These are phyloP conservation scores for Plectosphaerella cucumerina DNA, from an alignment of 2,329 filamentous ascomycete genomes.

Conservation along the genomic window DNA sequence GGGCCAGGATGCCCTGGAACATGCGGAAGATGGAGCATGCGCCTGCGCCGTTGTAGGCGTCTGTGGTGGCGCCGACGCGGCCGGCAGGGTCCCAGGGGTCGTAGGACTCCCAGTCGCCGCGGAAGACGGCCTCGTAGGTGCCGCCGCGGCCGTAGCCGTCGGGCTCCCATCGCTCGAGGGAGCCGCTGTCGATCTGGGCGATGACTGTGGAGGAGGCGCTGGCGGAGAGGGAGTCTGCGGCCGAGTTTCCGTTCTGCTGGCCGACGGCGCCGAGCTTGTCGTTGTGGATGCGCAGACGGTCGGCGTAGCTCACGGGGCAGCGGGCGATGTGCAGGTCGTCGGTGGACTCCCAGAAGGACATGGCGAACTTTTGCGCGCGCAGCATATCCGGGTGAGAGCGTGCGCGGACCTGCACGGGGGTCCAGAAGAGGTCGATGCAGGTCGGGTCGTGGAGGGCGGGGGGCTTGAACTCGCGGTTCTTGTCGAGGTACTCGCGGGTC, in stretches of 20 bases:
- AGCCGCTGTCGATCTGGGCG: conserved; percentile 61
- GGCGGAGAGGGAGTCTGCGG: conserved; percentile 39
- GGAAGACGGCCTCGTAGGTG: conserved; percentile 63
- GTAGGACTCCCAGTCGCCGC: conserved; percentile 69
- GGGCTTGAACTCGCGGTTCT: conserved; percentile 37
- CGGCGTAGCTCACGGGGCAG: conserved; percentile 56
- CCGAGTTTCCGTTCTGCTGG: conserved; percentile 21
- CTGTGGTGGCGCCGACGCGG: conserved; percentile 58
- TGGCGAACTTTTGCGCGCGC: conserved; percentile 41
- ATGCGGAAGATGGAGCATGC: conserved; percentile 72
- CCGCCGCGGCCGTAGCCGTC: conserved; percentile 52
- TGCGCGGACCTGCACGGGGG: conserved; percentile 32
- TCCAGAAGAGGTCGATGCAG: conserved; percentile 66
- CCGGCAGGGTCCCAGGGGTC: conserved; percentile 70
- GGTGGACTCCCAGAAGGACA: conserved; percentile 46
- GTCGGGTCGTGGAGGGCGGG: conserved; percentile 60
- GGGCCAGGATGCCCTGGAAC: conserved; percentile 72
- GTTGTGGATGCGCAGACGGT: conserved; percentile 51
- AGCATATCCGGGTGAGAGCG: conserved; percentile 34
- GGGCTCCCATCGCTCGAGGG: conserved; percentile 63
- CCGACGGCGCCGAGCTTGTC: conserved; percentile 13
- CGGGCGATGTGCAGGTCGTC: conserved; percentile 39
- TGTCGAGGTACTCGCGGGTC: conserved; percentile 46
- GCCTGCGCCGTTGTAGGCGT: conserved; percentile 69
- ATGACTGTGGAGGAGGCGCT: conserved; percentile 45